Evolutionary conservation across 2,329 filamentous ascomycete species (phyloP), one percentile per base, ranked within the genome.

Genomic region (Pseudocercospora crystallina): DNA sequence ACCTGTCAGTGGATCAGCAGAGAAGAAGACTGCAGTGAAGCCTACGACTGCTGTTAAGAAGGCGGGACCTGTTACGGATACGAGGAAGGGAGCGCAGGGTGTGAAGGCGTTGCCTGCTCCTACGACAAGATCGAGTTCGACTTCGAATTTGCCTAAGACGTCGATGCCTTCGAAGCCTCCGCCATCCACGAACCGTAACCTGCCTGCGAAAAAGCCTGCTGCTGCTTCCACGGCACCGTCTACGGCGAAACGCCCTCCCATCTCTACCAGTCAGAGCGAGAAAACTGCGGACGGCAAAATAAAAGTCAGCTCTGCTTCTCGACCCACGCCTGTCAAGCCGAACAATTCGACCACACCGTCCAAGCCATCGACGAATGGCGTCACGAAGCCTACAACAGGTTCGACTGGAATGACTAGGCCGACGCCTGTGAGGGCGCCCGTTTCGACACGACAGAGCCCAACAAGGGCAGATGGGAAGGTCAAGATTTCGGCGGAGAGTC

Each of bases 21-120:
- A 54, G 50, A 63, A 62, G 50, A 64, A 65, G 47, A 58, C 56
- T 0, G 53, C 61, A 0, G 60, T 59, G 30, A 63, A 64, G 53
- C 53, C 56, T 4, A 49, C 39, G 2, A 33, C 37, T 42, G 30
- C 33, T 4, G 42, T 32, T 10, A 40, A 44, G 29, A 49, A 43
- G 20, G 47, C n/a, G 32, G 43, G 15, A 2, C 17, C 46, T 11
- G 8, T 35, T 9, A 40, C 17, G 31, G 17, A 20, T 26, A 33
- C 39, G 5, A n/a, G n/a, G n/a, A n/a, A n/a, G n/a, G 20, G 20
- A 26, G 20, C 20, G 20, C 20, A 26, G 20, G 7, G 20, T 26
- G 20, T 50, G 2, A 58, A 51, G 37, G 43, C 52, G 12, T 43
- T 58, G n/a, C 43, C 51, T n/a, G 47, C 47, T 44, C 40, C 47